Base-by-base conservation (phyloP, 305 asterid species). In the Solanum hybrid region DNA sequence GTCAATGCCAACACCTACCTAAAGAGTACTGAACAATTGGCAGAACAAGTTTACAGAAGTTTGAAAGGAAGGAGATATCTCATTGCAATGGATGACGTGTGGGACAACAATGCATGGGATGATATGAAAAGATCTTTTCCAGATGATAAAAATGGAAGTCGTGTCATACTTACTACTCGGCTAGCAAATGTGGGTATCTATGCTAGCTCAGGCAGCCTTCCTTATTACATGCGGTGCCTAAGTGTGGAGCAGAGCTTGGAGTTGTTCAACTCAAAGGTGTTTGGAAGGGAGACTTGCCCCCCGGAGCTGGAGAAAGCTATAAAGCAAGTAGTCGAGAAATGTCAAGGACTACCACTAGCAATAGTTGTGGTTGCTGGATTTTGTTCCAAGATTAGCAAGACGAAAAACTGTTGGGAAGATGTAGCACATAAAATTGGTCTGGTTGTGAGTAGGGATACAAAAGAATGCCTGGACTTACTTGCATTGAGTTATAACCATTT, bases 61-160 rank as follows among this genome's bases (percentile, higher is more conserved):
- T 71, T 88, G 40, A 78, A 88, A 36, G 90, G 90, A 45, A 88
- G 22, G 76, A 77, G 90, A 26, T 88, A 88, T 60, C 87, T 88
- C 14, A 88, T 88, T 88, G 90, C 0, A 24, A 19, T 88, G 76
- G 90, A 88, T 78, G 90, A 88, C 15, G 71, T 88, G 22, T 79
- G 90, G 90, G 78, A 88, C 82, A 64, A 11, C 34, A 6, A 34
- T 14, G 86, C 90, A 15, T 88, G 86, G 90, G 37, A 78, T 88
- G 87, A 0, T 3, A 0, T 88, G 15, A 88, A 36, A 32, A 88
- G 36, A 34, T 88, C 42, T 88, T 88, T 88, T 34, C 87, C 87
- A 29, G 77, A 88, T 77, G 90, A 88, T 12, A 77, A 78, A 66
- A 77, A 76, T 88, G 87, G 90, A 38, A 76, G 87, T 3, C 66